Evolutionary conservation across 2,329 filamentous ascomycete species (phyloP).

Genomic region (Sporothrix euskadiensis): DNA sequence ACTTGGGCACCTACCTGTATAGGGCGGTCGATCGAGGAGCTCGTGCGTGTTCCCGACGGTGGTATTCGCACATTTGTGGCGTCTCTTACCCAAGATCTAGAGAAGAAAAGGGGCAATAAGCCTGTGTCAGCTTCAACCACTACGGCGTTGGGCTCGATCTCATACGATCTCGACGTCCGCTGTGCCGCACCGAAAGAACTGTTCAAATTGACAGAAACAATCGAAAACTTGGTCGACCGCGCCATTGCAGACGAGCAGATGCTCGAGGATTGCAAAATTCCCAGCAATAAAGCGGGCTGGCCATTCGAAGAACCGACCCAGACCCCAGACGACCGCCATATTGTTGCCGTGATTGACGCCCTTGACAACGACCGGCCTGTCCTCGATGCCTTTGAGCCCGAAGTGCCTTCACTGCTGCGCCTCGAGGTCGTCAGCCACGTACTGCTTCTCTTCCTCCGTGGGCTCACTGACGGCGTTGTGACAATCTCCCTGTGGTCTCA

Average conservation of each 20-base stretch:
- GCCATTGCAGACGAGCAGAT: slow-evolving; percentile 63
- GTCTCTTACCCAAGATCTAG: slow-evolving; percentile 32
- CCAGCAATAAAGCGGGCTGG: slow-evolving; percentile 58
- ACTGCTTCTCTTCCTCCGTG: slow-evolving; percentile 71
- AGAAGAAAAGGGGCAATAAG: slow-evolving; percentile 38
- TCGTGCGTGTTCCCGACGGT: slow-evolving; percentile 81
- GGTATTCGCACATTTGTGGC: slow-evolving; percentile 63
- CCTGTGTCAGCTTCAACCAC: neutral
- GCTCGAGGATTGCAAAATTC: slow-evolving; percentile 55
- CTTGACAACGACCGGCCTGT: slow-evolving; percentile 71
- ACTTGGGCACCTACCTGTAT: slow-evolving; percentile 81
- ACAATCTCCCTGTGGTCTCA: slow-evolving; percentile 68
- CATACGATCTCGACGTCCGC: slow-evolving; percentile 60
- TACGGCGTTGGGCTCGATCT: slow-evolving; percentile 47
- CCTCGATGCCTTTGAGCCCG: slow-evolving; percentile 60
- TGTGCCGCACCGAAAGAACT: slow-evolving; percentile 86
- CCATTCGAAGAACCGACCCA: slow-evolving; percentile 48
- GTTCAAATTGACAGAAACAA: slow-evolving; percentile 81
- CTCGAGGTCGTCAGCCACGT: slow-evolving; percentile 73
- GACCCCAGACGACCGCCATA: slow-evolving; percentile 5
- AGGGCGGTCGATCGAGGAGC: slow-evolving; percentile 80
- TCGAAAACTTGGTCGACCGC: slow-evolving; percentile 61
- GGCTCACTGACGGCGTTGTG: slow-evolving; percentile 77
- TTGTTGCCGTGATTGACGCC: slow-evolving; percentile 56
- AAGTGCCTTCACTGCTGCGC: slow-evolving; percentile 64